Base-by-base conservation (phyloP, 176 grass and related monocot genomes). In the Aegilops tauschii region DNA sequence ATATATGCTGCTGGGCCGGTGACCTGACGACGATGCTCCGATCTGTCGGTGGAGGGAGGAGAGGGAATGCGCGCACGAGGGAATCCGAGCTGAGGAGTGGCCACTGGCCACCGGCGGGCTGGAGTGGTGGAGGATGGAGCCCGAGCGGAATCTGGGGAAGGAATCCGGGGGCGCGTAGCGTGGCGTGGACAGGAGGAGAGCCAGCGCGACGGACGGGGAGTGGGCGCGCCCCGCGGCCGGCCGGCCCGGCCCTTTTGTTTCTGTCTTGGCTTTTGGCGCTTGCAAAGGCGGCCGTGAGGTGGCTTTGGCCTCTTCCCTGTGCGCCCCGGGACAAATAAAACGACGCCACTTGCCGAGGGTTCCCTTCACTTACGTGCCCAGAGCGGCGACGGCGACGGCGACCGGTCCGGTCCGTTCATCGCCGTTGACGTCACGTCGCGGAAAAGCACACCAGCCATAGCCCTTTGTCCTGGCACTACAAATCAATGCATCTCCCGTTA, bases 381-480 rank as follows among this genome's bases (percentile, higher is more conserved):
- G 2, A 12, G 69, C 34, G 69, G 9, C 32, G 87, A 86, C 73
- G 86, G 77, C 80, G 87, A 92, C 25, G 87, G 79, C 82, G 63
- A 37, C 80, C 29, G 5, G 47, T 30, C 42, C 42, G 42, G 42
- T 47, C 44, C 44, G 44, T 37, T 63, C 84, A 88, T 97, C 92
- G 91, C 49, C 65, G 40, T 67, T 74, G 87, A 97, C 88, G 82
- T 89, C 95, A 97, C 10, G 18, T 4, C n/a, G 76, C 69, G 61
- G 8, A 50, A 47, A 73, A 73, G 35, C 34, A 35, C 34, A 35
- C 34, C 5, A 35, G 34, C 34, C 34, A 35, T 35, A 5, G 5
- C 34, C 34, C 34, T 35, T 35, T 35, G 34, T 35, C 34, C 34
- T 35, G 5, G 34, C 5, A 35, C 34, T 35, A 35, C 34, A 35